A percentile compares a stretch with the other conserved stretches of the same genome.
Conservation (phyloP, 257 asterid species). For the Leonotis leonurus region DNA sequence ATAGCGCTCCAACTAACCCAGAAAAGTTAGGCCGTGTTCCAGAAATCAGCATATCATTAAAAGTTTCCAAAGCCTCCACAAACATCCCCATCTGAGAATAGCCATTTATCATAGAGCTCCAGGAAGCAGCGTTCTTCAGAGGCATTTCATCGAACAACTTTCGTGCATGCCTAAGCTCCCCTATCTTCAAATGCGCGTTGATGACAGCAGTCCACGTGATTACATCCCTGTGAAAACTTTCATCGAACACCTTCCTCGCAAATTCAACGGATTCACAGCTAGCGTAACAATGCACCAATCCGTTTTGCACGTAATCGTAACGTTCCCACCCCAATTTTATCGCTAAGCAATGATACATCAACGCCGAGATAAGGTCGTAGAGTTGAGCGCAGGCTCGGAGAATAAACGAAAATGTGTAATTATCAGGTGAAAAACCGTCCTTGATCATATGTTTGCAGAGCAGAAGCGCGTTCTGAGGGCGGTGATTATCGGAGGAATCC, state of each 20-base stretch:
- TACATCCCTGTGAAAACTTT: conserved; percentile 26
- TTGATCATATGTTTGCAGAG: conserved; percentile 38
- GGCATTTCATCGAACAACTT: conserved; percentile 57
- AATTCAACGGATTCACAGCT: conserved; percentile 17
- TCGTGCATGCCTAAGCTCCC: conserved; percentile 25
- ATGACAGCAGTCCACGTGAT: conserved; percentile 49
- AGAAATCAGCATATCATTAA: conserved; percentile 30
- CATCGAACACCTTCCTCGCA: conserved; percentile 40
- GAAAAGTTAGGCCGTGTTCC: conserved; percentile 39
- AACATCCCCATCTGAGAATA: conserved; percentile 36
- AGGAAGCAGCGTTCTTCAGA: conserved; percentile 33
- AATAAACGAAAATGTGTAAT: conserved; percentile 49
- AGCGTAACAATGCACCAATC: conserved; percentile 46
- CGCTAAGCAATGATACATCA: conserved; percentile 37
- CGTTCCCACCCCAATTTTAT: conserved; percentile 46
- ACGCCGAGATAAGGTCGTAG: conserved; percentile 21
- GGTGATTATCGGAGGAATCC: conserved; percentile 31
- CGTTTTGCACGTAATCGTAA: conserved; percentile 54
- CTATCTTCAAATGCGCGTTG: conserved; percentile 34
- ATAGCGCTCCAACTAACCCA: conserved; percentile 33
- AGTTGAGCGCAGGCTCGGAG: conserved; percentile 37
- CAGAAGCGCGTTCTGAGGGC: conserved; percentile 23
- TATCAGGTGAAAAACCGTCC: conserved; percentile 27
- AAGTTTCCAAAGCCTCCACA: conserved; percentile 31
- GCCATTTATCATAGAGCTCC: conserved; percentile 55